Evolutionary conservation across 2,329 filamentous ascomycete species (phyloP).

Genomic region (Scytalidium lignicola): DNA sequence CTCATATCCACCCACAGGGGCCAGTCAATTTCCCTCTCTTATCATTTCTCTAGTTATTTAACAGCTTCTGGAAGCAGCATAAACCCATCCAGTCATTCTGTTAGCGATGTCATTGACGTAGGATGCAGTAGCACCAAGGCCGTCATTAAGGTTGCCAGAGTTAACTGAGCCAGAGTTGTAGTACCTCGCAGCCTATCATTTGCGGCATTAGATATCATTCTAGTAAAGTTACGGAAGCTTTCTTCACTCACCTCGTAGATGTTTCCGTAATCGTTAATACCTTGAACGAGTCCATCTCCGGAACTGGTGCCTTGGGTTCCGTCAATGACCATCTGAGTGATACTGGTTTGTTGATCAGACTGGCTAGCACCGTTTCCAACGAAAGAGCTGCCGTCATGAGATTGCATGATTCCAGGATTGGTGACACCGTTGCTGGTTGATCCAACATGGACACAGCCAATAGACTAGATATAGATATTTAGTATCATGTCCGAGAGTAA

Average conservation of each 20-base stretch:
- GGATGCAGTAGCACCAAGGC: not conserved
- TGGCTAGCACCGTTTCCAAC: slow-evolving; percentile 13
- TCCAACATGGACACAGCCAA: slow-evolving; percentile 23
- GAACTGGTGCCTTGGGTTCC: slow-evolving; percentile 22
- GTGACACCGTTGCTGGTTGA: slow-evolving; percentile 14
- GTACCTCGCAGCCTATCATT: slow-evolving; percentile 3
- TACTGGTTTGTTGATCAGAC: slow-evolving; percentile 13
- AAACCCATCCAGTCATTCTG: slow-evolving; percentile 5
- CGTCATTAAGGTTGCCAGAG: slow-evolving; percentile 3
- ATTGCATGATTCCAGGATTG: slow-evolving; percentile 22
- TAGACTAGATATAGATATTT: slow-evolving; percentile 9
- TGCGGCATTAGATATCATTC: slow-evolving; percentile 6
- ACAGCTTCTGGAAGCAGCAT: not conserved
- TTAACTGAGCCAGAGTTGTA: slow-evolving; percentile 5
- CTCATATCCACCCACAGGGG: too few species aligned
- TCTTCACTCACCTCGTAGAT: slow-evolving; percentile 6
- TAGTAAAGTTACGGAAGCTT: not conserved
- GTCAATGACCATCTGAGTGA: slow-evolving; percentile 26
- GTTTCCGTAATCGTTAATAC: slow-evolving; percentile 17
- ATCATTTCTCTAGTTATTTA: not conserved
- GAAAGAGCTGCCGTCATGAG: slow-evolving; percentile 16
- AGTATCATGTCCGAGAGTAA: not conserved
- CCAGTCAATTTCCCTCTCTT: too few species aligned
- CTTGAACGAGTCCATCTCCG: slow-evolving; percentile 22
- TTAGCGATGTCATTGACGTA: slow-evolving; percentile 7